Evolutionary conservation across 2,329 filamentous ascomycete species (phyloP).

Genomic region (Sporothrix humicola): DNA sequence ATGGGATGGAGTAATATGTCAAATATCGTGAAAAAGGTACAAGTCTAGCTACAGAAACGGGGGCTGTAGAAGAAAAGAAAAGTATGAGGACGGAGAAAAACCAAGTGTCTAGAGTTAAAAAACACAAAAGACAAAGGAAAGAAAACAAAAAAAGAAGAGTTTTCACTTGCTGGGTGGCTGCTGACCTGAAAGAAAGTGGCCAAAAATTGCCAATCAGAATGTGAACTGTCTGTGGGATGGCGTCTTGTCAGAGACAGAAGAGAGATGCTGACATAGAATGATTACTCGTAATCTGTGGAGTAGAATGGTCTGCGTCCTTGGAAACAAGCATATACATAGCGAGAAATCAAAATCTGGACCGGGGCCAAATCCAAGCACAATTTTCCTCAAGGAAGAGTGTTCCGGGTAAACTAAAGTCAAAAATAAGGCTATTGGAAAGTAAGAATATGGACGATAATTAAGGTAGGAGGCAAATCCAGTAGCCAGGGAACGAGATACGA

Average conservation of each 20-base stretch:
- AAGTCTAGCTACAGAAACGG: no score
- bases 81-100: no score
- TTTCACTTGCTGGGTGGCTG: background rate
- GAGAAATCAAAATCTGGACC: no score
- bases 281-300: no score
- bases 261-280: background rate
- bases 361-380: no score
- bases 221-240: background rate
- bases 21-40: no score
- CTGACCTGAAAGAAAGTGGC: background rate
- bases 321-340: no score
- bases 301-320: no score
- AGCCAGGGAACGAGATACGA: background rate
- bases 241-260: background rate
- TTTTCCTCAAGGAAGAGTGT: no score
- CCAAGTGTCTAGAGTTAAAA: background rate
- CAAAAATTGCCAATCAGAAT: background rate
- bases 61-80: no score
- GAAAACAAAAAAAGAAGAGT: background rate
- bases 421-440: background rate
- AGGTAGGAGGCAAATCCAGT: background rate
- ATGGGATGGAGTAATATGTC: background rate
- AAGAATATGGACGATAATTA: background rate
- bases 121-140: background rate
- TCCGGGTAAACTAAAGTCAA: constrained; percentile 4